Conservation (phyloP, 805 yeast species). For the Ogataea corticis region DNA sequence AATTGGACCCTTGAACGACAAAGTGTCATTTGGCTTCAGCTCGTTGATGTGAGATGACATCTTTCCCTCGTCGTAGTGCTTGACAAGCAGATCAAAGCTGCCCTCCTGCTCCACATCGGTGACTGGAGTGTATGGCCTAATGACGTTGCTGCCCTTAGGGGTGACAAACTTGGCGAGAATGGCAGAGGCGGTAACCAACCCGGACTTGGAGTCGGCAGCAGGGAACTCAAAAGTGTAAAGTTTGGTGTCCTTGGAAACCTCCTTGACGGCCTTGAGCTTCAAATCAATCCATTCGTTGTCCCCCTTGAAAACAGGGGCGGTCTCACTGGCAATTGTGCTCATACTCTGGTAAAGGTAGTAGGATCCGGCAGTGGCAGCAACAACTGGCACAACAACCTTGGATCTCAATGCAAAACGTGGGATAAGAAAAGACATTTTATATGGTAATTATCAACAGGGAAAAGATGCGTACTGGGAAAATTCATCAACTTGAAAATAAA, state of each 20-base stretch:
- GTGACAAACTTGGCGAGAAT: conserved; percentile 79
- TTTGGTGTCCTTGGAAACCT: conserved; percentile 64
- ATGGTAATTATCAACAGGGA: background rate
- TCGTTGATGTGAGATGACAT: conserved; percentile 71
- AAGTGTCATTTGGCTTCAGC: conserved; percentile 75
- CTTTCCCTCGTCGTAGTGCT: conserved; percentile 89
- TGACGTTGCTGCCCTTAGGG: conserved; percentile 79
- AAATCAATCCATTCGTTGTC: conserved; percentile 73
- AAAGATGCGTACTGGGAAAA: background rate
- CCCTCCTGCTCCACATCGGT: conserved; percentile 73
- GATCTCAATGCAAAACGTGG: conserved; percentile 12
- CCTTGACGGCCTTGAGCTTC: conserved; percentile 48
- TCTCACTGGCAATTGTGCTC: conserved; percentile 27
- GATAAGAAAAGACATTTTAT: conserved; percentile 13
- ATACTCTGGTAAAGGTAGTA: conserved; percentile 38
- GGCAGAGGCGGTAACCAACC: conserved; percentile 77
- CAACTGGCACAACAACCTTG: conserved; percentile 24
- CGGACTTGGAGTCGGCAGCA: conserved; percentile 64
- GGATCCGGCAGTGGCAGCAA: conserved; percentile 48
- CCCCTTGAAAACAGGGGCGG: conserved; percentile 54
- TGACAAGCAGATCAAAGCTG: conserved; percentile 73
- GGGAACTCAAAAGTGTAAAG: conserved; percentile 72
- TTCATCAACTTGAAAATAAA: background rate
- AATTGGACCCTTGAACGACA: conserved; percentile 92
- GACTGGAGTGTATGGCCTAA: conserved; percentile 89